Base-by-base conservation (phyloP, 2,329 filamentous ascomycete genomes). In the Botrytis pseudocinerea region DNA sequence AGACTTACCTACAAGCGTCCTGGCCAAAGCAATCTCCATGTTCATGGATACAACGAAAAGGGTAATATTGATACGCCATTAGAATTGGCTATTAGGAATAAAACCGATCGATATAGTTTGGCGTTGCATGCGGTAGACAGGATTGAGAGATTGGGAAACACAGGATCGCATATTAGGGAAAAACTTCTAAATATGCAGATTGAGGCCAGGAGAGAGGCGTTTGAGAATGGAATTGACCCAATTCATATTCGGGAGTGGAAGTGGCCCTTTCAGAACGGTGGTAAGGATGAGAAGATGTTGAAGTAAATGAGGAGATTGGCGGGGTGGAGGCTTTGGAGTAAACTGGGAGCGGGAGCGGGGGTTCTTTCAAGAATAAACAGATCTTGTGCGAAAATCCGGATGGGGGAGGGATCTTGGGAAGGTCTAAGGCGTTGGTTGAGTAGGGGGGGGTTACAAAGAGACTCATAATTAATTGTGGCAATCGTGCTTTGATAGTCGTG, bases 51-150 rank as follows among this genome's bases (percentile, higher is more conserved):
- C 85, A 90, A 88, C 79, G 92, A 95, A 84, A 94, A 95, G 86
- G 92, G 92, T 64, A 95, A 94, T 81, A 94, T 94, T 77, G 91
- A 95, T 80, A 94, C 92, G 0, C 92, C 92, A 1, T 88, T 94
- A 32, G 92, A 94, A 82, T 84, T 95, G 76, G 92, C 92, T 42
- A 93, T 94, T 80, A 87, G 92, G 74, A 95, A 95, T 82, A 86
- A 91, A 78, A 92, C 92, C 0, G 92, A 95, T 82, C 87, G 92
- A 42, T 95, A 92, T 83, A 92, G 90, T 77, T 83, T 95, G 54
- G 92, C 92, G 16, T 93, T 95, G 74, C 89, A 92, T 78, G 92
- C 92, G 22, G 91, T 95, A 73, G 92, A 94, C 78, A 87, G 88
- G 75, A 87, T 93, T 12, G 82, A 83, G 1, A 54, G 32, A 65